Conservation (phyloP, 345 rosid genomes). For the Citrus australasica region DNA sequence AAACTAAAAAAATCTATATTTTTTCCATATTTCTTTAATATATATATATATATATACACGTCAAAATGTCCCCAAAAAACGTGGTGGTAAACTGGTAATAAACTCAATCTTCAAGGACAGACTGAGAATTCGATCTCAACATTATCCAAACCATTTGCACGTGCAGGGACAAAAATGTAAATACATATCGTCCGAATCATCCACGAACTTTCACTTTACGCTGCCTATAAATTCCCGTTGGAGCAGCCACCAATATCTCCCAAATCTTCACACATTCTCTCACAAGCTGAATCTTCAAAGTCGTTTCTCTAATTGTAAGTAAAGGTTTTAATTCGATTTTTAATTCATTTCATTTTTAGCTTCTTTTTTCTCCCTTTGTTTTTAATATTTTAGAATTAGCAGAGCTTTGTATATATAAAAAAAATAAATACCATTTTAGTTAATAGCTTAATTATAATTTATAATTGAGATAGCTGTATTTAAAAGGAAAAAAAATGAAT, state of each 20-base stretch:
- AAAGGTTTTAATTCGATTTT: slow-evolving; percentile 3
- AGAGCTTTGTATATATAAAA: slow-evolving; percentile 20
- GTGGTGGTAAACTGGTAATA: background rate
- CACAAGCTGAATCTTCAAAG: slow-evolving; percentile 7
- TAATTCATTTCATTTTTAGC: background rate
- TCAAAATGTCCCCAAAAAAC: too few relatives aligned
- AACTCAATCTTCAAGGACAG: background rate
- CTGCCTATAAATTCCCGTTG: slow-evolving; percentile 29
- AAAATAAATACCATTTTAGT: background rate
- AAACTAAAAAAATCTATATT: too few relatives aligned
- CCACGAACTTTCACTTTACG: slow-evolving; percentile 21
- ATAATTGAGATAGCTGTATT: background rate
- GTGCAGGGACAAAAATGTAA: slow-evolving; percentile 33
- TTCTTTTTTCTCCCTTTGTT: slow-evolving; percentile 22
- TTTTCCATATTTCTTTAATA: too few relatives aligned
- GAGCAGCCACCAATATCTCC: background rate
- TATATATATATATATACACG: too few relatives aligned
- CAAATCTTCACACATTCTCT: slow-evolving; percentile 8
- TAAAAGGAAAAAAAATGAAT: slow-evolving; percentile 35
- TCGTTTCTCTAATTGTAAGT: slow-evolving; percentile 30
- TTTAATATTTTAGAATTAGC: slow-evolving; percentile 24
- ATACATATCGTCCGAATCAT: background rate
- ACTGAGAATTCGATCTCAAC: background rate
- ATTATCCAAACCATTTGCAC: slow-evolving; percentile 11
- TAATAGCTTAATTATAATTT: background rate